These are phyloP conservation scores for Aureobasidium musti DNA, from an alignment of 2,329 filamentous ascomycete species.

Conservation along the genomic window DNA sequence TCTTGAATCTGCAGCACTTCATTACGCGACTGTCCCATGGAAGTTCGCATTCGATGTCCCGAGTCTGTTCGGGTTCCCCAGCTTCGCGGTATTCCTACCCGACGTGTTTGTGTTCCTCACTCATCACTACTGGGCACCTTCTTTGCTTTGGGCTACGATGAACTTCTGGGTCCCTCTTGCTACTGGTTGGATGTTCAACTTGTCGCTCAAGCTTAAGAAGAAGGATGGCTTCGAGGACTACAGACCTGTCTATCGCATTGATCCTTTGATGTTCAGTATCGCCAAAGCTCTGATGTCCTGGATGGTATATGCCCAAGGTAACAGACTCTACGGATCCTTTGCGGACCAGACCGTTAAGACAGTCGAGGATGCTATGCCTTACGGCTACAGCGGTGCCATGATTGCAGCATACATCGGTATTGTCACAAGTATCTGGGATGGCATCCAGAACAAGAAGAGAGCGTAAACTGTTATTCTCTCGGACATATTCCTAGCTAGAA, in stretches of 20 bases:
- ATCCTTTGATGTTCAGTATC: conserved; percentile 89
- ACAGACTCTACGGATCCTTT: conserved; percentile 64
- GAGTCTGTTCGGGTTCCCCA: conserved; percentile 55
- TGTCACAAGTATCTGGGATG: conserved; percentile 73
- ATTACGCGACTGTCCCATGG: conserved; percentile 69
- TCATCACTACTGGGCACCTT: conserved; percentile 74
- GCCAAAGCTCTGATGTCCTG: conserved; percentile 80
- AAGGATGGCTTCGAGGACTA: conserved; percentile 42
- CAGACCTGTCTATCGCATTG: conserved; percentile 62
- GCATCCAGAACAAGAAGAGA: conserved; percentile 62
- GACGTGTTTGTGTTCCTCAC: conserved; percentile 80
- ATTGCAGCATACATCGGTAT: conserved; percentile 68
- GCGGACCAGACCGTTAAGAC: conserved; percentile 60
- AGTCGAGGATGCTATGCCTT: conserved; percentile 68
- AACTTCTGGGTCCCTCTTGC: conserved; percentile 72
- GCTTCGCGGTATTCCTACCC: conserved; percentile 65
- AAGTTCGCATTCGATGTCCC: conserved; percentile 73
- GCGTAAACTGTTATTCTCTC: neutral
- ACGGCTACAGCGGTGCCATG: conserved; percentile 69
- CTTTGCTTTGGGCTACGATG: conserved; percentile 69
- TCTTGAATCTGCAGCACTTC: conserved; percentile 71
- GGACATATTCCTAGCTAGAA: neutral
- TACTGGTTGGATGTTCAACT: conserved; percentile 86
- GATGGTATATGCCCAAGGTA: conserved; percentile 72
- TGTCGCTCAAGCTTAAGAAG: conserved; percentile 62